Evolutionary conservation across 306 rosid genomes (phyloP).

Genomic region (Echinosophora koreensis): DNA sequence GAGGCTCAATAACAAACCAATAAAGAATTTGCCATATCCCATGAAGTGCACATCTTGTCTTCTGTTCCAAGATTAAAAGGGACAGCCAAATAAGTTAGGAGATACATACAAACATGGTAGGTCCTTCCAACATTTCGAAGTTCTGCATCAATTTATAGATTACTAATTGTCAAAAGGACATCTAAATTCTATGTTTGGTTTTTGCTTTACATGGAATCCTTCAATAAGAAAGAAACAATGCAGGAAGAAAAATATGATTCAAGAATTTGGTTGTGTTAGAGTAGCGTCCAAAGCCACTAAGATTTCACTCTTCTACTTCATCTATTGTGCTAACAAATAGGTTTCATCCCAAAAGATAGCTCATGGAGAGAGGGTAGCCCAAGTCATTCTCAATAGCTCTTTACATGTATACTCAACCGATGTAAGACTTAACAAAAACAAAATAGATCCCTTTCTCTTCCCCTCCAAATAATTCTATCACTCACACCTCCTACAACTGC

Average conservation of each 20-base stretch:
- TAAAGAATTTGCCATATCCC: constrained; percentile 5
- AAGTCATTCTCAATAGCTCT: too few species aligned
- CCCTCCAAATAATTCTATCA: constrained; percentile 26
- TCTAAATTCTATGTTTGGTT: not conserved
- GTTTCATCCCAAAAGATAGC: not conserved
- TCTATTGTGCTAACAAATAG: constrained; percentile 61
- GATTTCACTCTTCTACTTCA: constrained; percentile 70
- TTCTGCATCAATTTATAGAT: not conserved
- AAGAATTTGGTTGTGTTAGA: constrained; percentile 22
- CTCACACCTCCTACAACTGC: constrained; percentile 5
- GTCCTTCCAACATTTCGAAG: constrained; percentile 21
- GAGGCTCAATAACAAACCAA: not conserved
- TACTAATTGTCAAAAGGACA: not conserved
- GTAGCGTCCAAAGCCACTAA: constrained; percentile 62
- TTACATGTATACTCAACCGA: too few species aligned
- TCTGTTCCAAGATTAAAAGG: not conserved
- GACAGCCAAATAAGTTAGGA: not conserved
- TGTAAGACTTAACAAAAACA: not conserved
- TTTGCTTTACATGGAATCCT: not conserved
- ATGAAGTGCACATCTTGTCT: not conserved
- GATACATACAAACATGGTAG: constrained; percentile 46
- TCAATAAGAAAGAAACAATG: not conserved
- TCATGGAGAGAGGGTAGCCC: too few species aligned
- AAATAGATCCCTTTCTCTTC: not conserved
- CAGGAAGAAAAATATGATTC: not conserved